Evolutionary conservation across 257 asterid genomes (phyloP).

Genomic region (Petunia axillaris): DNA sequence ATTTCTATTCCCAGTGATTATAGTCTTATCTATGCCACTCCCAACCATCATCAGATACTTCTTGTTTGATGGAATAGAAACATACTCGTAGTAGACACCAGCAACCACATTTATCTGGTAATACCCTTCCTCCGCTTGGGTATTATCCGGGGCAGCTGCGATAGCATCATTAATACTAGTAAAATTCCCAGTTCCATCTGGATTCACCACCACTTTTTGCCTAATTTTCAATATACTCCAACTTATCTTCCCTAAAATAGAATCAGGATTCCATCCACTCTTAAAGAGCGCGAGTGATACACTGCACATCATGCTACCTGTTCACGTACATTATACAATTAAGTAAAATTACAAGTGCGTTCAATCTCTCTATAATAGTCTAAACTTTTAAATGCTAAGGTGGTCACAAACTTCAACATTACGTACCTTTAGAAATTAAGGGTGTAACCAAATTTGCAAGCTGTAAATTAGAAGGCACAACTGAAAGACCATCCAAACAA

Average conservation of each 20-base stretch:
- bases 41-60: conserved; percentile 46
- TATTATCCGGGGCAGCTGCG: conserved; percentile 36
- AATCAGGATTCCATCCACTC: conserved; percentile 33
- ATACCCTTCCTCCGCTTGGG: conserved; percentile 26
- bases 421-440: conserved; percentile 24
- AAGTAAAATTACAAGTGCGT: neutral
- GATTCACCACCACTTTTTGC: conserved; percentile 39
- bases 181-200: conserved; percentile 41
- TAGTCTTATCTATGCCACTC: conserved; percentile 38
- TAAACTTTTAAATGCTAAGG: neutral
- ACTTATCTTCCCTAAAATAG: neutral
- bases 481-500: conserved; percentile 37
- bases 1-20: conserved; percentile 40
- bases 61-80: conserved; percentile 34
- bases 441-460: conserved; percentile 24
- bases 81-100: conserved; percentile 43
- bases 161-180: conserved; percentile 36
- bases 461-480: conserved; percentile 16
- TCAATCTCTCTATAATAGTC: neutral
- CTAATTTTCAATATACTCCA: conserved; percentile 27
- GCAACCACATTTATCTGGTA: conserved; percentile 40
- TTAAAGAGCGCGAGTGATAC: conserved; percentile 40
- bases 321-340: neutral
- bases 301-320: conserved; percentile 32
- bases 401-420: neutral